Percentiles rank a stretch among this genome's conserved stretches.
Conservation (phyloP, 108 stramenopile species). For the Fistulifera pelliculosa region DNA sequence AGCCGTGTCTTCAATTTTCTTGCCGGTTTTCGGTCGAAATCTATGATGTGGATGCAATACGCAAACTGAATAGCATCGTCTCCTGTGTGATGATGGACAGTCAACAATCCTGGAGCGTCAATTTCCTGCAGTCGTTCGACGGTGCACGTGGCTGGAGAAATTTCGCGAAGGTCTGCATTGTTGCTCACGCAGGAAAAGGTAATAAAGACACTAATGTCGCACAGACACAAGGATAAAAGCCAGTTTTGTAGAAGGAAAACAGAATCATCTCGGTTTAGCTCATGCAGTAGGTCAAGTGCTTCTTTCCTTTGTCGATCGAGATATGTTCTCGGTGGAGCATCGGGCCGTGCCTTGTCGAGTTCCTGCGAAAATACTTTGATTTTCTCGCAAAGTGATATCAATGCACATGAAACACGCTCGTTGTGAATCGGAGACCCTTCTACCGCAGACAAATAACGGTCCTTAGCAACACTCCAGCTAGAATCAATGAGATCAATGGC, state of each 20-base stretch:
- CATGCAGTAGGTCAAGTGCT: conserved; percentile 15
- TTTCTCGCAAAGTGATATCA: neutral
- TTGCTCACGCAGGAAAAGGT: conserved; percentile 11
- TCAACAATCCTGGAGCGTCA: conserved; percentile 11
- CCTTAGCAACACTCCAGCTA: neutral
- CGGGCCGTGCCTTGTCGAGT: conserved; percentile 13
- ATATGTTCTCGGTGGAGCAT: conserved; percentile 8
- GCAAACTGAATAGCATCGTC: neutral
- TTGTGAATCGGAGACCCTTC: neutral
- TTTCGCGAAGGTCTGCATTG: neutral
- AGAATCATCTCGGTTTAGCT: conserved; percentile 30
- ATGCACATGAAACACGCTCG: neutral
- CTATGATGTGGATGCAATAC: conserved; percentile 52
- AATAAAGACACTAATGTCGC: conserved; percentile 67
- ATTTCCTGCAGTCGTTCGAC: conserved; percentile 8
- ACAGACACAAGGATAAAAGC: conserved; percentile 55
- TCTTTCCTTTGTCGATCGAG: conserved; percentile 18
- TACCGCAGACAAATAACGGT: neutral
- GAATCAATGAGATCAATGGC: conserved; percentile 30
- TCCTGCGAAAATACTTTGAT: neutral
- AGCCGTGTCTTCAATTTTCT: conserved; percentile 33
- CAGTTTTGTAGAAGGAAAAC: conserved; percentile 52
- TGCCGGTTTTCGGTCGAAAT: conserved; percentile 59
- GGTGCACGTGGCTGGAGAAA: neutral
- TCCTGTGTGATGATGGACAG: neutral